phyloP scores from a whole-genome alignment of 352 stramenopile species.

The Pythium biforme region DNA sequence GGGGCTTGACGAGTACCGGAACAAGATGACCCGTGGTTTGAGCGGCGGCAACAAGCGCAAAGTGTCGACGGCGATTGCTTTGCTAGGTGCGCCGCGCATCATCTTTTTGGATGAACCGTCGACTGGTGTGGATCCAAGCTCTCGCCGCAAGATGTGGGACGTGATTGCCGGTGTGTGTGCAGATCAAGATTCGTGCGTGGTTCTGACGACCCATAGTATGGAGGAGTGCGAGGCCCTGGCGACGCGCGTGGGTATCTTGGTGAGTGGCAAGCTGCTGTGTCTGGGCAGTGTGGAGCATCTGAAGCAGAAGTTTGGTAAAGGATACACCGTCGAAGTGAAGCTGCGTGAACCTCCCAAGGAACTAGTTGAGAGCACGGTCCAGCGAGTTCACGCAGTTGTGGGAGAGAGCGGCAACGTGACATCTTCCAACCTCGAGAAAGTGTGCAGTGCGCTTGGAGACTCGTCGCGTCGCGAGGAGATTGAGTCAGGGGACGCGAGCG shows the following conservation, averaged over 20 bases:
- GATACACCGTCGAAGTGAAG: constrained; percentile 90
- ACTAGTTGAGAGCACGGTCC: constrained; percentile 24
- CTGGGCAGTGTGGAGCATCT: constrained; percentile 92
- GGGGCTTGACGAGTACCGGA: constrained; percentile 57
- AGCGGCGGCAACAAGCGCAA: constrained; percentile 92
- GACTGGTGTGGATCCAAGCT: constrained; percentile 94
- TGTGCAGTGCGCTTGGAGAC: constrained; percentile 20
- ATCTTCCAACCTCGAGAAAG: constrained; percentile 39
- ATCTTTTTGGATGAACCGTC: constrained; percentile 92
- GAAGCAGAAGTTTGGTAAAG: constrained; percentile 95
- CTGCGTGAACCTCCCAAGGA: constrained; percentile 34
- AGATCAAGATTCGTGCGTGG: constrained; percentile 72
- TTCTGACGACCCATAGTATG: constrained; percentile 96
- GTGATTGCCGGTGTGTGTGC: constrained; percentile 83
- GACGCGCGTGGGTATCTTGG: constrained; percentile 93
- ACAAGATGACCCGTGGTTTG: constrained; percentile 66
- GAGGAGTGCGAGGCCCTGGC: constrained; percentile 94
- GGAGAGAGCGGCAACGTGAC: constrained; percentile 18
- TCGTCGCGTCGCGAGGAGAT: background rate
- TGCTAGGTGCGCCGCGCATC: constrained; percentile 91
- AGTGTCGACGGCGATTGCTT: constrained; percentile 90
- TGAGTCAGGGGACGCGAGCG: background rate
- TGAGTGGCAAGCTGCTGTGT: constrained; percentile 62
- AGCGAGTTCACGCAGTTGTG: constrained; percentile 21
- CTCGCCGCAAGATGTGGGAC: constrained; percentile 94